A percentile compares a stretch with the other conserved stretches of the same genome.
Conservation (phyloP, 768 basidiomycete genomes). For the Leccinum sublutescens region DNA sequence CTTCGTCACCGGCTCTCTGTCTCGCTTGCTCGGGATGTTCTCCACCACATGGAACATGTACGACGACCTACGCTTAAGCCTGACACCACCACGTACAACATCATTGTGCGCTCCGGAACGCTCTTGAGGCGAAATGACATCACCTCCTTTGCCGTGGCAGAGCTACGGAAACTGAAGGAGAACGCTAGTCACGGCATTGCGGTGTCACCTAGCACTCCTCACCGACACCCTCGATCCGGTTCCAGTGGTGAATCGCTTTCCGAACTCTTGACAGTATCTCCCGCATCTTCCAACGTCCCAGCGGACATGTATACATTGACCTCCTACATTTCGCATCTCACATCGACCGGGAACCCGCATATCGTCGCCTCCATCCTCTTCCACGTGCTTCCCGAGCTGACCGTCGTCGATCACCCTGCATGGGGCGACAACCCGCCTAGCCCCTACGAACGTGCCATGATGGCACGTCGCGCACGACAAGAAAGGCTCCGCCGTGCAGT, state of each 20-base stretch:
- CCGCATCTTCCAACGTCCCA: conserved; percentile 17
- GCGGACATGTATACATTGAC: conserved; percentile 50
- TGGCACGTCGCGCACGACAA: conserved; percentile 26
- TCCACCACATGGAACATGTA: conserved; percentile 52
- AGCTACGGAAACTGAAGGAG: conserved; percentile 28
- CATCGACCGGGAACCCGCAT: conserved; percentile 45
- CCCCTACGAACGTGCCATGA: conserved; percentile 24
- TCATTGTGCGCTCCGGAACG: conserved; percentile 54
- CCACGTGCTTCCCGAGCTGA: conserved; percentile 53
- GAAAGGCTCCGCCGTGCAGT: conserved; percentile 42
- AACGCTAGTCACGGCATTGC: conserved; percentile 26
- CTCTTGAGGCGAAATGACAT: conserved; percentile 47
- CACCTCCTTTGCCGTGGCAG: conserved; percentile 37
- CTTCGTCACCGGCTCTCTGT: conserved; percentile 58
- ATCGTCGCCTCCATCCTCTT: conserved; percentile 50
- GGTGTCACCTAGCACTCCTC: conserved; percentile 11
- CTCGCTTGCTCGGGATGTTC: conserved; percentile 43
- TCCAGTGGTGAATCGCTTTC: conserved; percentile 9
- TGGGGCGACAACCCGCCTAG: conserved; percentile 32
- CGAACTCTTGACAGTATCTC: conserved; percentile 12
- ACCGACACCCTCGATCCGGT: not conserved
- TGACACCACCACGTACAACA: conserved; percentile 53
- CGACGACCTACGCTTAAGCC: conserved; percentile 45
- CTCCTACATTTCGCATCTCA: conserved; percentile 51
- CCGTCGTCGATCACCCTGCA: conserved; percentile 38